Evolutionary conservation across 331 rosid genomes (phyloP).

Genomic region (Erythrophleum ivorense): DNA sequence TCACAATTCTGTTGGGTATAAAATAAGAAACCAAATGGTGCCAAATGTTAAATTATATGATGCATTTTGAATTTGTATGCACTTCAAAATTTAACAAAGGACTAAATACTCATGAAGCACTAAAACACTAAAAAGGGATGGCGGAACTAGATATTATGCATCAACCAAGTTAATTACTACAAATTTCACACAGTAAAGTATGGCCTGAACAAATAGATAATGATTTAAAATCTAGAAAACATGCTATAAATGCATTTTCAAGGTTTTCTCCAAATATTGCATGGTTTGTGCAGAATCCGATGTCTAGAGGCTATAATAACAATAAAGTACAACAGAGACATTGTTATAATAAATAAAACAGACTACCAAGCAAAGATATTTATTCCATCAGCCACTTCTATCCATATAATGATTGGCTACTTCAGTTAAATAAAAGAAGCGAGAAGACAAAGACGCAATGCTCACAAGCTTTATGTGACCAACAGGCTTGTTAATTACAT

Average conservation of each 20-base stretch:
- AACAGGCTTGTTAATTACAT: constrained; percentile 1
- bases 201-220: neutral
- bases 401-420: neutral
- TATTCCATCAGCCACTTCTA: neutral
- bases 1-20: neutral
- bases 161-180: neutral
- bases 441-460: neutral
- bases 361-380: neutral
- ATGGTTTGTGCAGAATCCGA: neutral
- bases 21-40: neutral
- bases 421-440: neutral
- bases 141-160: neutral
- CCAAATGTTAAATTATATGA: neutral
- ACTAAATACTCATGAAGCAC: neutral
- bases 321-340: neutral
- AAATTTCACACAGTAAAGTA: neutral
- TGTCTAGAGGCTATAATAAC: neutral
- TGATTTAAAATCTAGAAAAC: neutral
- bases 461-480: neutral
- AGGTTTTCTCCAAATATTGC: neutral
- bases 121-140: neutral
- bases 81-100: neutral
- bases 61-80: neutral
- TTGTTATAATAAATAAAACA: neutral
- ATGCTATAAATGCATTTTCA: neutral